A percentile compares a stretch with the other conserved stretches of the same genome.
These are phyloP conservation scores for Syzygium grande DNA, from an alignment of 345 rosid genomes.

Conservation along the genomic window DNA sequence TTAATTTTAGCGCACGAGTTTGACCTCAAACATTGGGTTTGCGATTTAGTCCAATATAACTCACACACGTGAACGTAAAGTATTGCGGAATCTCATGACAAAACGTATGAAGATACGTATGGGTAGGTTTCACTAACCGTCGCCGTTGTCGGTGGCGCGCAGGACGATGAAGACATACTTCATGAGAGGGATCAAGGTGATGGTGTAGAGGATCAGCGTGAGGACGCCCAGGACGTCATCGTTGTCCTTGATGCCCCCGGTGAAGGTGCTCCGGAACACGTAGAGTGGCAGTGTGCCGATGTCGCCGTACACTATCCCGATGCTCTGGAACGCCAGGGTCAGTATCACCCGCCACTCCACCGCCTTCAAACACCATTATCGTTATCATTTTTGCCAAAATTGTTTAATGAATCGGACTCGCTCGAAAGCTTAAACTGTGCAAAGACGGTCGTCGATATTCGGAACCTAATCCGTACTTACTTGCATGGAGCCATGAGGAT, in stretches of 20 bases:
- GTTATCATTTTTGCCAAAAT: not conserved
- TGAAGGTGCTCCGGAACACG: slow-evolving; percentile 27
- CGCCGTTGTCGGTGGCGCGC: slow-evolving; percentile 50
- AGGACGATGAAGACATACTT: slow-evolving; percentile 49
- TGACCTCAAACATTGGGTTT: not conserved
- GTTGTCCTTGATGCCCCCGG: slow-evolving; percentile 18
- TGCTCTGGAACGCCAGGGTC: slow-evolving; percentile 51
- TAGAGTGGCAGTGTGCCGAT: slow-evolving; percentile 57
- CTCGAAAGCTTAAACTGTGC: not conserved
- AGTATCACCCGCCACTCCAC: slow-evolving; percentile 25
- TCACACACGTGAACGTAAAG: not conserved
- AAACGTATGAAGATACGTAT: too few relatives aligned
- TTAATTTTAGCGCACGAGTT: not conserved
- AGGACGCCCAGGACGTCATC: slow-evolving; percentile 53
- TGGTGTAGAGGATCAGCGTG: slow-evolving; percentile 42
- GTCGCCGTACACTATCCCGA: slow-evolving; percentile 55
- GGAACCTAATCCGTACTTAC: not conserved
- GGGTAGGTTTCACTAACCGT: slow-evolving; percentile 16
- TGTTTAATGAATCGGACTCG: not conserved
- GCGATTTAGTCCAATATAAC: not conserved
- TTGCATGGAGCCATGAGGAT: slow-evolving; percentile 12
- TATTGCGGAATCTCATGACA: not conserved
- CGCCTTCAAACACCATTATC: not conserved
- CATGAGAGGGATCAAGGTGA: slow-evolving; percentile 42
- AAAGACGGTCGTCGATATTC: not conserved